Evolutionary conservation across 2,329 filamentous ascomycete species (phyloP).

Genomic region (Pseudohalonectria lignicola): DNA sequence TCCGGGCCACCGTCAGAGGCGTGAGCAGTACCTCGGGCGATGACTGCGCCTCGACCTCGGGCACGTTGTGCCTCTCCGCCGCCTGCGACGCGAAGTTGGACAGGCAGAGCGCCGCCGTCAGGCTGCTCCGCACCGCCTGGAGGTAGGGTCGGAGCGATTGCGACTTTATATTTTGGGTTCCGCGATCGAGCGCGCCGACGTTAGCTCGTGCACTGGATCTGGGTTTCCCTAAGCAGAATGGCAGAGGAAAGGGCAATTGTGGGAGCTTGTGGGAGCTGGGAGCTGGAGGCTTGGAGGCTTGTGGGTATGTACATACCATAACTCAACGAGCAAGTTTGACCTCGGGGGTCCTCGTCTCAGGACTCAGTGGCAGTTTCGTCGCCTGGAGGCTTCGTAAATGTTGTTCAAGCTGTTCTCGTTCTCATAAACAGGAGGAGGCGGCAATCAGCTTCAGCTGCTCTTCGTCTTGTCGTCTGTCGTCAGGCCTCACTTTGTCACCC

Average conservation of each 20-base stretch:
- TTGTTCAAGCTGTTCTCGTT: no score
- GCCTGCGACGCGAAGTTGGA: conserved; percentile 98
- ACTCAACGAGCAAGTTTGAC: background rate
- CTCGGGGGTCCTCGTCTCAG: no score
- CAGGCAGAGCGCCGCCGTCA: conserved; percentile 86
- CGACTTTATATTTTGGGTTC: conserved; percentile 43
- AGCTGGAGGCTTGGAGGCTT: background rate
- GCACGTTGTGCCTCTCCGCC: conserved; percentile 94
- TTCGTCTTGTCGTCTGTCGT: no score
- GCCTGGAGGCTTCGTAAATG: background rate
- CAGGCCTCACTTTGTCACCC: no score
- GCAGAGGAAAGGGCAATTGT: no score
- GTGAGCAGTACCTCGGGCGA: conserved; percentile 92
- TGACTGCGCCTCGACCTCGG: conserved; percentile 86
- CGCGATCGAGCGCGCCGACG: background rate
- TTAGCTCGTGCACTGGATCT: no score
- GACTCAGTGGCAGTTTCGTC: background rate
- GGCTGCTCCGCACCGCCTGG: conserved; percentile 86
- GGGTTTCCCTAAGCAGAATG: no score
- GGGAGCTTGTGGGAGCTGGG: background rate
- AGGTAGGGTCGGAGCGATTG: conserved; percentile 96
- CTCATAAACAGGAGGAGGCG: no score
- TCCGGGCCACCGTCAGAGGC: conserved; percentile 80
- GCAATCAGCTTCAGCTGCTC: no score
- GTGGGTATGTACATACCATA: background rate